Evolutionary conservation across 202 grass and related monocot species (phyloP).

Genomic region (Bolboschoenoplectus hybrid): DNA sequence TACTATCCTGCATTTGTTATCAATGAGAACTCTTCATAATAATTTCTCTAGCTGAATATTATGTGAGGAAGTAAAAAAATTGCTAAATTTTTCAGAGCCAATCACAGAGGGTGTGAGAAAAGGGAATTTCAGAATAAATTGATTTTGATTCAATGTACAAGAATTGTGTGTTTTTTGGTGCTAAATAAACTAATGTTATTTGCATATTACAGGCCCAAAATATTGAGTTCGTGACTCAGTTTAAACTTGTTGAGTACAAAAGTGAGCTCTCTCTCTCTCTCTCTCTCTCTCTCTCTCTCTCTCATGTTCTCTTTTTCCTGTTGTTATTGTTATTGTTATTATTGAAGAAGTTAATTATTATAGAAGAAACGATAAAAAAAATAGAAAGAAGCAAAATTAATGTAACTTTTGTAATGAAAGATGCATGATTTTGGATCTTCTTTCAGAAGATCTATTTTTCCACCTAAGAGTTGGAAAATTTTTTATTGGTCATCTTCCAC

Average conservation of each 20-base stretch:
- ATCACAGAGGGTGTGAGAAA: neutral
- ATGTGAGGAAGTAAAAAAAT: neutral
- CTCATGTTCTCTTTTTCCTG: neutral
- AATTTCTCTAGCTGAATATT: neutral
- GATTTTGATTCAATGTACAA: neutral
- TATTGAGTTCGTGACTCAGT: slow-evolving; percentile 68
- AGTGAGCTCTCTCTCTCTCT: slow-evolving; percentile 42
- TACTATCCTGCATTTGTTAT: slow-evolving; percentile 2
- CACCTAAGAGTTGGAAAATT: too few species aligned
- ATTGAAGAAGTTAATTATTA: neutral
- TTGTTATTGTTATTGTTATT: neutral
- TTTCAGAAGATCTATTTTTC: neutral
- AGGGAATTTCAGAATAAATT: neutral
- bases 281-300: neutral
- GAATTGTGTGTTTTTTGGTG: slow-evolving; percentile 1
- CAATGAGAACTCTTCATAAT: neutral
- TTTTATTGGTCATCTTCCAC: too few species aligned
- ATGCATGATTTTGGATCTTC: neutral
- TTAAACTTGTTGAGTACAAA: slow-evolving; percentile 90
- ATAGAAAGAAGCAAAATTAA: neutral
- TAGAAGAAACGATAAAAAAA: neutral
- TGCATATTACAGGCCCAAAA: slow-evolving; percentile 73
- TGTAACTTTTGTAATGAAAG: neutral
- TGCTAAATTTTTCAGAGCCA: neutral
- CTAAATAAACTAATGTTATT: slow-evolving; percentile 38